Evolutionary conservation across 768 basidiomycete genomes (phyloP).

Genomic region (Pholiota molesta): DNA sequence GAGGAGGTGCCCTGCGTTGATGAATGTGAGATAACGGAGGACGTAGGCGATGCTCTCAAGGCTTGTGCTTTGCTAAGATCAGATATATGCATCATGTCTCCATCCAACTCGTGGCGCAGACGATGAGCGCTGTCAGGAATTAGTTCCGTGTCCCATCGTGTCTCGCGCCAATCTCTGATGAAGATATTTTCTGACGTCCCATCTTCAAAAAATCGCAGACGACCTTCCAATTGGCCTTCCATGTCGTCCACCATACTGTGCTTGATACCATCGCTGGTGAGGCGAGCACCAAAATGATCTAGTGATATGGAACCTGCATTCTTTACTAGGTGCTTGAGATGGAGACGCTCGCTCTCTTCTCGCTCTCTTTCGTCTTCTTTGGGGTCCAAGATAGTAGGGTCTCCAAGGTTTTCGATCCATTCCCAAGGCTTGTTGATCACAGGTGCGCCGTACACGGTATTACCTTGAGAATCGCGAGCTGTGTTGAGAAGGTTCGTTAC

Average conservation of each 20-base stretch:
- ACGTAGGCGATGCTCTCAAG: conserved; percentile 42
- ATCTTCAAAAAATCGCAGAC: conserved; percentile 67
- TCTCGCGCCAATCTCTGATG: conserved; percentile 78
- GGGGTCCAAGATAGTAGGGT: conserved; percentile 45
- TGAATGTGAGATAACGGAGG: conserved; percentile 44
- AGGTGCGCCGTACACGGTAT: conserved; percentile 47
- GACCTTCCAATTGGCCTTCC: conserved; percentile 41
- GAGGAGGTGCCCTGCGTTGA: conserved; percentile 52
- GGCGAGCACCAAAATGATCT: conserved; percentile 66
- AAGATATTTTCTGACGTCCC: conserved; percentile 67
- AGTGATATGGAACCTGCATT: conserved; percentile 75
- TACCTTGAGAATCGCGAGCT: conserved; percentile 57
- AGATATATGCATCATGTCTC: conserved; percentile 13
- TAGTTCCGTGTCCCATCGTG: conserved; percentile 45
- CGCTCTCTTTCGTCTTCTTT: conserved; percentile 45
- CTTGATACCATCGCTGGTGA: conserved; percentile 63
- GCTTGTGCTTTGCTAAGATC: conserved; percentile 16
- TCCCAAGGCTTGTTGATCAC: conserved; percentile 85
- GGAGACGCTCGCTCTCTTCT: conserved; percentile 41
- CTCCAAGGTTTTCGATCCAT: conserved; percentile 81
- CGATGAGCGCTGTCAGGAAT: conserved; percentile 20
- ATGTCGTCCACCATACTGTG: conserved; percentile 29
- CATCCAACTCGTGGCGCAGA: conserved; percentile 24
- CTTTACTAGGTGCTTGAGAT: conserved; percentile 44
- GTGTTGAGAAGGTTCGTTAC: conserved; percentile 63